Evolutionary conservation across 140 eudicot genomes (phyloP).

Genomic region (Erigeron philadelphicus): DNA sequence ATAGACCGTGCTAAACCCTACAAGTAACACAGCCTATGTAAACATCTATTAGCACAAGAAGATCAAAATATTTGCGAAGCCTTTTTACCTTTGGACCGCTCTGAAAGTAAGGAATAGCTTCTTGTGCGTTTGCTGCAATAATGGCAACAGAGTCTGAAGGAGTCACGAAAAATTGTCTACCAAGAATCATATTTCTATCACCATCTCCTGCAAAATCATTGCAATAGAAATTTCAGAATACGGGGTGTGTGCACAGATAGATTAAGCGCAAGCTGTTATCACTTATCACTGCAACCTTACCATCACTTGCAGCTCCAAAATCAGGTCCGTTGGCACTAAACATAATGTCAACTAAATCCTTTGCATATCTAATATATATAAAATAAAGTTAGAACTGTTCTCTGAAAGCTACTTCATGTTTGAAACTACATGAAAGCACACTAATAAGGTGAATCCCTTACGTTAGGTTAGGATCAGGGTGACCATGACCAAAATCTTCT

Average conservation of each 20-base stretch:
- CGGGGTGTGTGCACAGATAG: slow-evolving; percentile 3
- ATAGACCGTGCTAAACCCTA: slow-evolving; percentile 99
- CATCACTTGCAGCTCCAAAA: slow-evolving; percentile 99
- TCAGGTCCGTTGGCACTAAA: slow-evolving; percentile 83
- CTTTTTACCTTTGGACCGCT: slow-evolving; percentile 72
- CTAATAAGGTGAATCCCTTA: slow-evolving; percentile 32
- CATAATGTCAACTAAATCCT: slow-evolving; percentile 88
- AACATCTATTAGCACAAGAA: not conserved
- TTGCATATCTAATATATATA: slow-evolving; percentile 60
- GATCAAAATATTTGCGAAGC: not conserved
- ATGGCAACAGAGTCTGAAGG: slow-evolving; percentile 99
- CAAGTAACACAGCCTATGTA: slow-evolving; percentile 18
- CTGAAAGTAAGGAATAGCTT: slow-evolving; percentile 79
- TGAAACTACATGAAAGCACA: not conserved
- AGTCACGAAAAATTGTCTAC: slow-evolving; percentile 81
- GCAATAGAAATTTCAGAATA: slow-evolving; percentile 7
- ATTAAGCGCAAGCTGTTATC: slow-evolving; percentile 1
- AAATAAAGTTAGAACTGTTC: slow-evolving; percentile 18
- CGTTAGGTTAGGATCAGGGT: slow-evolving; percentile 99
- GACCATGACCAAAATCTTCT: slow-evolving; percentile 99
- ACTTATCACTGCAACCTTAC: slow-evolving; percentile 36
- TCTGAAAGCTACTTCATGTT: slow-evolving; percentile 7
- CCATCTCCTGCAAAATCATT: slow-evolving; percentile 73
- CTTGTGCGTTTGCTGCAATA: slow-evolving; percentile 98
- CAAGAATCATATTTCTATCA: slow-evolving; percentile 97